A percentile compares a stretch with the other conserved stretches of the same genome.
Evolutionary conservation across 306 rosid genomes (phyloP).

Genomic region (Lupinus albus): DNA sequence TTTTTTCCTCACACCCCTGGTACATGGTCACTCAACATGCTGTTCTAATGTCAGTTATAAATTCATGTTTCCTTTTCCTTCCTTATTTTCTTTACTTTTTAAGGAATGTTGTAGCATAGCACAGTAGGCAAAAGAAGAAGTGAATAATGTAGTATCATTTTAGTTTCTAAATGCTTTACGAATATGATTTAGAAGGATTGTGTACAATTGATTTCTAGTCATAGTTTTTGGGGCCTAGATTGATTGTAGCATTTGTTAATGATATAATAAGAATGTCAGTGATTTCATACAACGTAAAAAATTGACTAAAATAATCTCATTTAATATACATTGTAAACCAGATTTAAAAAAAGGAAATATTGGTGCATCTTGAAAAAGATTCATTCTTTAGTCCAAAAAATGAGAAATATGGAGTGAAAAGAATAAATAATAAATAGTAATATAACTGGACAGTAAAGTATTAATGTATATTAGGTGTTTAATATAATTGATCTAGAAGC

Average conservation of each 20-base stretch:
- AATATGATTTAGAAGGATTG: constrained; percentile 18
- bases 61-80: constrained; percentile 10
- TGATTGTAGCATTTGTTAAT: background rate
- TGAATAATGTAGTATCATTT: constrained; percentile 50
- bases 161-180: constrained; percentile 14
- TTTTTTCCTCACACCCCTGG: constrained; percentile 43
- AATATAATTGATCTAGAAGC: background rate
- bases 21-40: constrained; percentile 40
- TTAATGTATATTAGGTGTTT: too few species aligned
- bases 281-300: background rate
- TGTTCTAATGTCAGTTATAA: constrained; percentile 41
- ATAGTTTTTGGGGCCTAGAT: background rate
- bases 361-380: too few species aligned
- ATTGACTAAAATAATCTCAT: too few species aligned
- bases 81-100: constrained; percentile 10
- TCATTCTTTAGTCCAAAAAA: too few species aligned
- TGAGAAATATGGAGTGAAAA: too few species aligned
- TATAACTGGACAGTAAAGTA: too few species aligned
- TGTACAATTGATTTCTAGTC: background rate
- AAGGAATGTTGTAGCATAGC: constrained; percentile 45
- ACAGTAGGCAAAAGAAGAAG: constrained; percentile 43
- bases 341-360: too few species aligned
- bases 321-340: too few species aligned
- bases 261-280: background rate
- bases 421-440: too few species aligned